These are phyloP conservation scores for Ramicandelaber brevisporus DNA, from an alignment of 192 early-diverging fungal species.

Conservation along the genomic window DNA sequence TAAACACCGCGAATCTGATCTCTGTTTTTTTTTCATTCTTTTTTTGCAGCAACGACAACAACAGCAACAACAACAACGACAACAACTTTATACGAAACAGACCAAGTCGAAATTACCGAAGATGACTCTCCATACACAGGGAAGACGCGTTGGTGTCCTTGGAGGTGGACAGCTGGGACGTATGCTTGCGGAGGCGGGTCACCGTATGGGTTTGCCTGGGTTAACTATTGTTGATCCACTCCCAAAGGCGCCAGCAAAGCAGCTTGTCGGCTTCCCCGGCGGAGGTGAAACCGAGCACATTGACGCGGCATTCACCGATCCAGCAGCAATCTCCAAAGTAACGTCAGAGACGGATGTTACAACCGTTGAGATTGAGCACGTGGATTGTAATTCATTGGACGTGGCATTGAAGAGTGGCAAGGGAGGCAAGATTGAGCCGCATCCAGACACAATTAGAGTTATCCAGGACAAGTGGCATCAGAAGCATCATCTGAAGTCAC, in stretches of 20 bases:
- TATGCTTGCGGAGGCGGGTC: slow-evolving; percentile 91
- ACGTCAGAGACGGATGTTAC: slow-evolving; percentile 52
- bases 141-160: slow-evolving; percentile 26
- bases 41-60: too few species aligned
- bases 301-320: slow-evolving; percentile 63
- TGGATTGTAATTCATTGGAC: slow-evolving; percentile 31
- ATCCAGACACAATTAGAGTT: slow-evolving; percentile 48
- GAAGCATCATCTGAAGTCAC: slow-evolving; percentile 44
- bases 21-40: too few species aligned
- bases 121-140: too few species aligned
- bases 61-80: too few species aligned
- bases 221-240: slow-evolving; percentile 66
- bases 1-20: too few species aligned
- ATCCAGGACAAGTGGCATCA: slow-evolving; percentile 96
- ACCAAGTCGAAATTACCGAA: too few species aligned
- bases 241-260: slow-evolving; percentile 56
- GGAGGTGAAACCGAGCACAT: slow-evolving; percentile 40
- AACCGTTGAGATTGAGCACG: slow-evolving; percentile 98
- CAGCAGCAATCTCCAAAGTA: slow-evolving; percentile 44
- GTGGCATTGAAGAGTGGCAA: too few species aligned
- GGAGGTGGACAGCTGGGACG: slow-evolving; percentile 93
- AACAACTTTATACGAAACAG: too few species aligned
- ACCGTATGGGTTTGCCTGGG: slow-evolving; percentile 62
- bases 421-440: slow-evolving; percentile 57
- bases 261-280: slow-evolving; percentile 42